Evolutionary conservation across 2,329 filamentous ascomycete species (phyloP).

Genomic region (Curvularia sp.): DNA sequence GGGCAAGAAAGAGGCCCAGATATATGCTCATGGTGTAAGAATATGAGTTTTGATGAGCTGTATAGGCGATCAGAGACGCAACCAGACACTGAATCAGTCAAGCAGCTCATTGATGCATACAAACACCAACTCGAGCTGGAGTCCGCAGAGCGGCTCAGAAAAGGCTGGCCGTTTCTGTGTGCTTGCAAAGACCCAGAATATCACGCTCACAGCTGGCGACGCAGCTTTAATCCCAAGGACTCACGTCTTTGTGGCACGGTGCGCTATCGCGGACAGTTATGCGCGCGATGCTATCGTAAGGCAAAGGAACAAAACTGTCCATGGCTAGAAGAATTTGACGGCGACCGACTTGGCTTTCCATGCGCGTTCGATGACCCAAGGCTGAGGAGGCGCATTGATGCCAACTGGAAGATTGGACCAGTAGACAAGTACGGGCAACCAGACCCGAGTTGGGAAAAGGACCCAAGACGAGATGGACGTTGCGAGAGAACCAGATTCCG

Average conservation of each 20-base stretch:
- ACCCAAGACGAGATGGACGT: slow-evolving; percentile 27
- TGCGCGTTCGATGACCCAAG: slow-evolving; percentile 31
- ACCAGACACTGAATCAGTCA: slow-evolving; percentile 20
- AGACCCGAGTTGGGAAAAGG: slow-evolving; percentile 34
- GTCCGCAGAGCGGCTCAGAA: slow-evolving; percentile 26
- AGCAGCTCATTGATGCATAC: slow-evolving; percentile 26
- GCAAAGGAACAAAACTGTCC: slow-evolving; percentile 28
- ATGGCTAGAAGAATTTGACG: slow-evolving; percentile 33
- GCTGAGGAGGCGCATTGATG: slow-evolving; percentile 22
- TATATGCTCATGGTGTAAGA: slow-evolving; percentile 36
- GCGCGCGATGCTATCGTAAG: slow-evolving; percentile 28
- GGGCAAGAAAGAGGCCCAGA: slow-evolving; percentile 30
- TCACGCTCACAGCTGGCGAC: slow-evolving; percentile 28
- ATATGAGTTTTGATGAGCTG: slow-evolving; percentile 34
- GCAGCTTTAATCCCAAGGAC: slow-evolving; percentile 31
- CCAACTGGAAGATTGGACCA: slow-evolving; percentile 31
- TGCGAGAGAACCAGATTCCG: slow-evolving; percentile 26
- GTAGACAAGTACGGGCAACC: slow-evolving; percentile 25
- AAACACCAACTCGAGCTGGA: slow-evolving; percentile 30
- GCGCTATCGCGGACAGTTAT: slow-evolving; percentile 32
- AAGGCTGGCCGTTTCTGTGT: slow-evolving; percentile 32
- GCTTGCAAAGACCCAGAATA: slow-evolving; percentile 33
- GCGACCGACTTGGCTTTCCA: slow-evolving; percentile 32
- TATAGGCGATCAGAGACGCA: slow-evolving; percentile 23
- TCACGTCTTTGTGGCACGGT: slow-evolving; percentile 30